phyloP scores from a whole-genome alignment of 2,329 filamentous ascomycete genomes.

The Fusarium phyllophilum region DNA sequence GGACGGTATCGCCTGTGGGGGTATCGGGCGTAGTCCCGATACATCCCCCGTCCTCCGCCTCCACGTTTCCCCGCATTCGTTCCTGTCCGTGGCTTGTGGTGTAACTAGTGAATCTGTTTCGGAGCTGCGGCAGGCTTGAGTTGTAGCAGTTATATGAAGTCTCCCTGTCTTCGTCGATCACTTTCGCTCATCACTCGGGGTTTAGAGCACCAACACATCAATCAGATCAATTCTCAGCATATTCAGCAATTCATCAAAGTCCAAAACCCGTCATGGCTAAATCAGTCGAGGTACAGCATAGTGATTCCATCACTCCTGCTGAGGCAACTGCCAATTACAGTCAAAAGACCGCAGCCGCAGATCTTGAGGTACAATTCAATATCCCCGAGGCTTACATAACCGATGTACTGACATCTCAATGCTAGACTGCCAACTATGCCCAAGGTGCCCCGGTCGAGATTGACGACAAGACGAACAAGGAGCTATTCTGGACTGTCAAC shows the following conservation, averaged over 20 bases:
- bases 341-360: background rate
- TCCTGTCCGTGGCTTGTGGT: background rate
- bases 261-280: background rate
- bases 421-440: background rate
- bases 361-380: background rate
- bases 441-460: background rate
- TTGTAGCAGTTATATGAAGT: background rate
- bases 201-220: background rate
- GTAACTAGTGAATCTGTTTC: background rate
- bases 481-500: background rate
- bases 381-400: fast-evolving
- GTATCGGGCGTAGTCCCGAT: background rate
- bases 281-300: background rate
- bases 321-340: background rate
- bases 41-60: background rate
- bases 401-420: background rate
- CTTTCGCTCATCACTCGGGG: background rate
- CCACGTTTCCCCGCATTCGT: background rate
- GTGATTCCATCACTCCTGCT: background rate
- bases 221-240: too few species aligned
- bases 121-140: background rate
- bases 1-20: background rate
- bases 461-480: background rate
- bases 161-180: background rate
- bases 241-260: background rate